These are phyloP conservation scores for Sarocladium brachiariae DNA, from an alignment of 2,329 filamentous ascomycete genomes.

Conservation along the genomic window DNA sequence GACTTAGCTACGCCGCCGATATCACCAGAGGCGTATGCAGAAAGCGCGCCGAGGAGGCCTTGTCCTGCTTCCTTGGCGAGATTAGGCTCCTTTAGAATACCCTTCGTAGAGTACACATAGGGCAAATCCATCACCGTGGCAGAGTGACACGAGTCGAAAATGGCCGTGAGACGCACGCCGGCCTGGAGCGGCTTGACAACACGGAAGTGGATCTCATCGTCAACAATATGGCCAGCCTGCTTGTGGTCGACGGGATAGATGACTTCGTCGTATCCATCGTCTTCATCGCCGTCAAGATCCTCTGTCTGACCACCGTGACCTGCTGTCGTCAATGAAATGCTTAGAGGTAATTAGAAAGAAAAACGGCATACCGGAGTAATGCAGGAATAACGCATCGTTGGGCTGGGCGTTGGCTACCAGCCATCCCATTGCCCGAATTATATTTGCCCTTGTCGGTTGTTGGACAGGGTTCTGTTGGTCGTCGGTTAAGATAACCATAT, in stretches of 20 bases:
- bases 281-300: slow-evolving; percentile 68
- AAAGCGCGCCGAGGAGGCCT: slow-evolving; percentile 65
- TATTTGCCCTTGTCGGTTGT: slow-evolving; percentile 69
- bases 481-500: slow-evolving; percentile 74
- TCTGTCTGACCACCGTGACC: slow-evolving; percentile 71
- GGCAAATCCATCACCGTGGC: slow-evolving; percentile 71
- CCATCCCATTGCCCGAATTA: slow-evolving; percentile 69
- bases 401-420: slow-evolving; percentile 63
- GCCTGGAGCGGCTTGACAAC: slow-evolving; percentile 71
- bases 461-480: slow-evolving; percentile 64
- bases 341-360: too few species aligned
- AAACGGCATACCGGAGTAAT: slow-evolving; percentile 62
- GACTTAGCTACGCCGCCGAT: slow-evolving; percentile 72
- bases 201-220: slow-evolving; percentile 71
- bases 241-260: slow-evolving; percentile 74
- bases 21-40: slow-evolving; percentile 77
- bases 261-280: slow-evolving; percentile 71
- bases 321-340: slow-evolving; percentile 20
- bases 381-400: slow-evolving; percentile 72
- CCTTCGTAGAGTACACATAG: slow-evolving; percentile 75
- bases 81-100: slow-evolving; percentile 74
- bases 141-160: slow-evolving; percentile 77
- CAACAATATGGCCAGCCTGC: slow-evolving; percentile 63
- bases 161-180: slow-evolving; percentile 78
- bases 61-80: slow-evolving; percentile 72